Evolutionary conservation across 2,329 filamentous ascomycete genomes (phyloP).

Genomic region (Ceratocystis cubensis): DNA sequence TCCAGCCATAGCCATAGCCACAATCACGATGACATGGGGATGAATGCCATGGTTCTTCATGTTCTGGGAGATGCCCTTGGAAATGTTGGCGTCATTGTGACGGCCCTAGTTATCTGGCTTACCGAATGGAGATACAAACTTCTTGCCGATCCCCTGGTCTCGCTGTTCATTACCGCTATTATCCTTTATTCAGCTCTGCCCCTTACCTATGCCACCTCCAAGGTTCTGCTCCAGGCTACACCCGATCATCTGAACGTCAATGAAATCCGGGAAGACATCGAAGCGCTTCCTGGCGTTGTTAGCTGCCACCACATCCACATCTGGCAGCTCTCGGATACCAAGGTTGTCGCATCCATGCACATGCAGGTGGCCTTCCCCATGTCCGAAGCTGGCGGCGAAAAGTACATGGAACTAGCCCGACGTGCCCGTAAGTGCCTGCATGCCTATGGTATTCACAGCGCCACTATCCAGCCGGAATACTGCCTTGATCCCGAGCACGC

Average conservation of each 20-base stretch:
- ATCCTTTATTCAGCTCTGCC: constrained; percentile 64
- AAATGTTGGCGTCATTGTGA: constrained; percentile 73
- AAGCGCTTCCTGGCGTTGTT: constrained; percentile 68
- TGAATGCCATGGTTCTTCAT: constrained; percentile 71
- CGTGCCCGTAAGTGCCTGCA: constrained; percentile 80
- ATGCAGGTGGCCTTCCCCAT: constrained; percentile 86
- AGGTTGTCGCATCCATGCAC: constrained; percentile 85
- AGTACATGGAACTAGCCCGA: constrained; percentile 83
- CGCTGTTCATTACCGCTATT: constrained; percentile 79
- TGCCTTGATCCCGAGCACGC: constrained; percentile 40
- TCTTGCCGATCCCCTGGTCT: constrained; percentile 86
- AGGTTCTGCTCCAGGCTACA: constrained; percentile 88
- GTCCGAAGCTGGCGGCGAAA: constrained; percentile 60
- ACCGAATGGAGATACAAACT: constrained; percentile 67
- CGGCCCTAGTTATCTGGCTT: constrained; percentile 82
- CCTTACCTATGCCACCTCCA: constrained; percentile 64
- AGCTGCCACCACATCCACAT: constrained; percentile 94
- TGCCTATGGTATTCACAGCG: constrained; percentile 90
- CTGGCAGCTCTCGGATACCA: constrained; percentile 93
- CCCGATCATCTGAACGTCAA: constrained; percentile 78
- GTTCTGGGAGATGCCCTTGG: constrained; percentile 74
- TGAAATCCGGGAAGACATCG: constrained; percentile 86
- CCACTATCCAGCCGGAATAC: constrained; percentile 93
- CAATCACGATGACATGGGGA: constrained; percentile 81
- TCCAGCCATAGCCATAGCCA: constrained; percentile 55